Evolutionary conservation across 2,329 filamentous ascomycete genomes (phyloP).

Genomic region (Mycosphaerelloides madeirae): DNA sequence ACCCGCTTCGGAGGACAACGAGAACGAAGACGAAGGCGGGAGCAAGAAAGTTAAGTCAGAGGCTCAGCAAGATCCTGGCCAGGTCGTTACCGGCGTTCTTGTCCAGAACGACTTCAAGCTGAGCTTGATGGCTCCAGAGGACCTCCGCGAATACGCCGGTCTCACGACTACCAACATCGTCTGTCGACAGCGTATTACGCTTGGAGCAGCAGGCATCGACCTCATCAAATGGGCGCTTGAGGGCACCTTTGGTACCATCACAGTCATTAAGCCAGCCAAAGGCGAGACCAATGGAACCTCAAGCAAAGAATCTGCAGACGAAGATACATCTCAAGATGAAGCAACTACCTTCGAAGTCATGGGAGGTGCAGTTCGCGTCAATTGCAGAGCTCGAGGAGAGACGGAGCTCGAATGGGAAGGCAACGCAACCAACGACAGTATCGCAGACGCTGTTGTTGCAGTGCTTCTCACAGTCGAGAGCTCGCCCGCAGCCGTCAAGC

Average conservation of each 20-base stretch:
- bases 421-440: slow-evolving; percentile 94
- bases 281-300: slow-evolving; percentile 17
- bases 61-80: slow-evolving; percentile 44
- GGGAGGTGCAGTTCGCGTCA: slow-evolving; percentile 81
- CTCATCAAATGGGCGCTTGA: slow-evolving; percentile 92
- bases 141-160: slow-evolving; percentile 93
- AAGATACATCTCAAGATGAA: slow-evolving; percentile 54
- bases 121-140: slow-evolving; percentile 92
- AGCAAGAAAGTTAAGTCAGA: slow-evolving; percentile 34
- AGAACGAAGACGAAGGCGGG: slow-evolving; percentile 33
- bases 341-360: slow-evolving; percentile 64
- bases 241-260: slow-evolving; percentile 82
- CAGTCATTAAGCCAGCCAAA: slow-evolving; percentile 31
- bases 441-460: slow-evolving; percentile 94
- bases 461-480: slow-evolving; percentile 89
- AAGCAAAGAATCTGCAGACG: slow-evolving; percentile 56
- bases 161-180: slow-evolving; percentile 90
- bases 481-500: slow-evolving; percentile 89
- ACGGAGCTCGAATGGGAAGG: slow-evolving; percentile 96
- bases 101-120: slow-evolving; percentile 98
- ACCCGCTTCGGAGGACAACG: slow-evolving; percentile 39
- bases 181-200: slow-evolving; percentile 83
- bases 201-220: slow-evolving; percentile 84
- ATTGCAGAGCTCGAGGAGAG: slow-evolving; percentile 56
- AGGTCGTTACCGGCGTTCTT: slow-evolving; percentile 79